phyloP scores from a whole-genome alignment of 1,284 basidiomycete genomes.

The Ceratobasidium theobromae region DNA sequence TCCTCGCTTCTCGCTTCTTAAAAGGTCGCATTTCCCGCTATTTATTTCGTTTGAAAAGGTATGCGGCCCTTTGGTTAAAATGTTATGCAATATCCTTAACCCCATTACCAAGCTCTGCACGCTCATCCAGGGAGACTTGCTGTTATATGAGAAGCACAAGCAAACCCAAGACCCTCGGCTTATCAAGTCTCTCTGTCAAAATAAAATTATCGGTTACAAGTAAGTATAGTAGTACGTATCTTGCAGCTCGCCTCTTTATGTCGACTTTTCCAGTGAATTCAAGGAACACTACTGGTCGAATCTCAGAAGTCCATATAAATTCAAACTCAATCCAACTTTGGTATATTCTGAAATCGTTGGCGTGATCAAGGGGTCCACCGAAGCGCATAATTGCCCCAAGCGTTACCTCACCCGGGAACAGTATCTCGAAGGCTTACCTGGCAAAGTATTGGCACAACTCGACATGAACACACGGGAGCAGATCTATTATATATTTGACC shows the following conservation, averaged over 20 bases:
- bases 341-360: conserved; percentile 16
- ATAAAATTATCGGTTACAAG: not conserved
- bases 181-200: not conserved
- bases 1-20: not conserved
- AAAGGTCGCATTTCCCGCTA: conserved; percentile 19
- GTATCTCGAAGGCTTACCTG: not conserved
- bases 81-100: not conserved
- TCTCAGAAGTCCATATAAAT: not conserved
- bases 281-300: conserved; percentile 2
- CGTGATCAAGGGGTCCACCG: not conserved
- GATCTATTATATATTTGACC: conserved; percentile 1
- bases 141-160: conserved; percentile 16
- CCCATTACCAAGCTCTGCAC: not conserved
- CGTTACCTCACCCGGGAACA: not conserved
- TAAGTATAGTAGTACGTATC: not conserved
- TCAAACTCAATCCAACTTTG: not conserved
- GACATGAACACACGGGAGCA: not conserved
- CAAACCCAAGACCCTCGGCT: not conserved
- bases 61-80: not conserved
- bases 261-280: conserved; percentile 7
- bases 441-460: not conserved
- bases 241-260: not conserved
- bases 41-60: conserved; percentile 31
- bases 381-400: not conserved
- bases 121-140: conserved; percentile 17